phyloP scores from a whole-genome alignment of 1,139 yeast genomes.

The Hanseniaspora uvarum region DNA sequence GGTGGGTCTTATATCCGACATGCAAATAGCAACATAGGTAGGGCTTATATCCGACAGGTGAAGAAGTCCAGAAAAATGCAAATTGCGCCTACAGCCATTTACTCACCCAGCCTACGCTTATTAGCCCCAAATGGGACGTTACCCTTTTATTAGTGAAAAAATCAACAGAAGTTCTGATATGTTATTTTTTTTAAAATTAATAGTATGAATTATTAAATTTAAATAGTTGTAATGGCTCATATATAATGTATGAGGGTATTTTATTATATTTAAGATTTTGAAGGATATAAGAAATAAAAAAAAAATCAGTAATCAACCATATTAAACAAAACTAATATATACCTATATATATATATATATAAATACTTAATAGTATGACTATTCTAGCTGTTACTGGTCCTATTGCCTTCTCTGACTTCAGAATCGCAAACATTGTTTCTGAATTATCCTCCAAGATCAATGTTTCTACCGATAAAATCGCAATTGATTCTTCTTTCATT shows the following conservation, averaged over 20 bases:
- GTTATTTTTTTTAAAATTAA: too few relatives aligned
- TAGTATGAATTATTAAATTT: neutral
- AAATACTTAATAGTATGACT: slow-evolving; percentile 27
- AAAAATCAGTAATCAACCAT: too few relatives aligned
- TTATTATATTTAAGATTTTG: too few relatives aligned
- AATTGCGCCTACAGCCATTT: neutral
- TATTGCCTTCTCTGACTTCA: slow-evolving; percentile 74
- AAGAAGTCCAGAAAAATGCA: neutral
- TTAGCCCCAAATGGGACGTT: neutral
- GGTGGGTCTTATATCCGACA: too few relatives aligned
- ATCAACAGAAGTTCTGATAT: neutral
- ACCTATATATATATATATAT: neutral
- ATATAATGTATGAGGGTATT: too few relatives aligned
- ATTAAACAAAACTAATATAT: neutral
- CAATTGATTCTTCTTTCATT: slow-evolving; percentile 60
- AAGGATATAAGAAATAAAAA: too few relatives aligned
- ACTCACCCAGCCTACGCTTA: neutral
- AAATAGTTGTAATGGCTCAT: too few relatives aligned
- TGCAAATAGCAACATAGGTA: too few relatives aligned
- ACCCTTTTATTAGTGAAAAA: neutral
- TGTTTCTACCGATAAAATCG: slow-evolving; percentile 51
- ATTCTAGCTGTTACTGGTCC: slow-evolving; percentile 78
- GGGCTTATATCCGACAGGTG: neutral
- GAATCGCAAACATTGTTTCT: slow-evolving; percentile 56
- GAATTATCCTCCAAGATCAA: slow-evolving; percentile 35